Percentiles rank a stretch among this genome's conserved stretches.
Evolutionary conservation across 2,329 filamentous ascomycete species (phyloP).

Genomic region (Curvularia hawaiiensis): DNA sequence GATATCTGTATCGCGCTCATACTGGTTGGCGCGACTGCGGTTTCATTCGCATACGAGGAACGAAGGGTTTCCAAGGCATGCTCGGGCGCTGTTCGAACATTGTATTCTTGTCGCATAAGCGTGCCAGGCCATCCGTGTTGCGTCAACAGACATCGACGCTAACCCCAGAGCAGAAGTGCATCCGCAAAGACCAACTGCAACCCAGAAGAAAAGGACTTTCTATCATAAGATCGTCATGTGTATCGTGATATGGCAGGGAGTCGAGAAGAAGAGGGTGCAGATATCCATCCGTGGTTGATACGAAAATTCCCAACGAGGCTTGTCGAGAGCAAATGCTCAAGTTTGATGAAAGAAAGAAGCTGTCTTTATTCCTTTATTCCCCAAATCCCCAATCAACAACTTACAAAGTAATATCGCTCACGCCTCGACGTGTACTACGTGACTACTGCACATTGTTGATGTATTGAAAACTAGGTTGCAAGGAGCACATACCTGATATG

Average conservation of each 20-base stretch:
- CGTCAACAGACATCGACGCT: conserved; percentile 3
- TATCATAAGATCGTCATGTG: neutral
- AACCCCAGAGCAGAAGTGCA: conserved; percentile 4
- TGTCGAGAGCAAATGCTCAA: neutral
- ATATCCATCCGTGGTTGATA: neutral
- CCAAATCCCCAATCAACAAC: neutral
- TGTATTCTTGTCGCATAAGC: conserved; percentile 2
- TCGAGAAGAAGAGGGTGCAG: neutral
- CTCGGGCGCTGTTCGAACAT: conserved; percentile 6
- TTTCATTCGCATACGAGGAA: neutral
- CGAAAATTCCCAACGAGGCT: neutral
- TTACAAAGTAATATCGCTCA: neutral
- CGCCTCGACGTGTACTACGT: neutral
- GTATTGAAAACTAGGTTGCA: neutral
- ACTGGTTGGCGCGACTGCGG: conserved; percentile 4
- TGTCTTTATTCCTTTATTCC: neutral
- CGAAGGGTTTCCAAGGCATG: neutral
- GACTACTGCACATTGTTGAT: neutral
- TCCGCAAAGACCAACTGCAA: conserved; percentile 4
- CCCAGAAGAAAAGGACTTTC: neutral
- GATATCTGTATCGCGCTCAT: conserved; percentile 39
- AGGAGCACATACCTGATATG: neutral
- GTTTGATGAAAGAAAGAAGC: neutral
- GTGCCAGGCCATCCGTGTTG: conserved; percentile 1
- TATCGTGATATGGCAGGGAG: neutral